Evolutionary conservation across 331 rosid genomes (phyloP).

Genomic region (Saraca asoca): DNA sequence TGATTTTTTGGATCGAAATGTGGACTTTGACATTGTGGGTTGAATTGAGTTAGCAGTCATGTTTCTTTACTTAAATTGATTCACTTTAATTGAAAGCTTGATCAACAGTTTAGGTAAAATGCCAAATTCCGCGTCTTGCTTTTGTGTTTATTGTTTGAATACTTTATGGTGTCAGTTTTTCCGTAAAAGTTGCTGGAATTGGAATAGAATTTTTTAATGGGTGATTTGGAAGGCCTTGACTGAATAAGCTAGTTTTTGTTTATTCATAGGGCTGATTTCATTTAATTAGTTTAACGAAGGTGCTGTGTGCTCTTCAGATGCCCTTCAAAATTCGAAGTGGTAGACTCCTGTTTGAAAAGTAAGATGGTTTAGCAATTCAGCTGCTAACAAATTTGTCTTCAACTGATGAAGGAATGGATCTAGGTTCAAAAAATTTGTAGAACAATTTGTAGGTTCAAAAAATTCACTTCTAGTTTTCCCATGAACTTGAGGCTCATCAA

Average conservation of each 20-base stretch:
- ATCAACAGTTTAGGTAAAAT: neutral
- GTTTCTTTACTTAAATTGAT: neutral
- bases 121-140: neutral
- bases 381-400: neutral
- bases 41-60: neutral
- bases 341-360: neutral
- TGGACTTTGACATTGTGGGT: neutral
- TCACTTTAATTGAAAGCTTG: neutral
- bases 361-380: neutral
- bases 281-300: neutral
- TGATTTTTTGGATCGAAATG: neutral
- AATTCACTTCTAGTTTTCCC: no score
- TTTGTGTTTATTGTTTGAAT: neutral
- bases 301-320: neutral
- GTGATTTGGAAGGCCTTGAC: neutral
- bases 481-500: no score
- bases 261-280: slow-evolving; percentile 1
- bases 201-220: neutral
- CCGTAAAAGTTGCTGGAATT: neutral
- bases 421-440: neutral
- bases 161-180: neutral
- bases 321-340: neutral
- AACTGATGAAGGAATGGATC: neutral
- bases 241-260: neutral
- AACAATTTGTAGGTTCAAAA: neutral